A percentile compares a stretch with the other conserved stretches of the same genome.
These are phyloP conservation scores for Olyra latifolia DNA, from an alignment of 176 grass and related monocot genomes.

Conservation along the genomic window DNA sequence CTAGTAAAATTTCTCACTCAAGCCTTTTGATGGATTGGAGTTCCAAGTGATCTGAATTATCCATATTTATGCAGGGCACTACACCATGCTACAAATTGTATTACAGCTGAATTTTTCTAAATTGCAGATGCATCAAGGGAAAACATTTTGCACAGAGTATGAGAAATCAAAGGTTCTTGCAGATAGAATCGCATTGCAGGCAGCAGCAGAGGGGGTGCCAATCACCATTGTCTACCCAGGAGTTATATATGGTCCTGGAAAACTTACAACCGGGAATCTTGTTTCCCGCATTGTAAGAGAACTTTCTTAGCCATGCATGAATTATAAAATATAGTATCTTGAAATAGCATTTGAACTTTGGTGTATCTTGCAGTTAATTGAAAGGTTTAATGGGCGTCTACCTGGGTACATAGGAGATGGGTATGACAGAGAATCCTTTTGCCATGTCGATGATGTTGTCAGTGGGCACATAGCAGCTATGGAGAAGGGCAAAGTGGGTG, in stretches of 20 bases:
- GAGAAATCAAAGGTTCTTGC: constrained; percentile 90
- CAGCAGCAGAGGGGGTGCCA: constrained; percentile 66
- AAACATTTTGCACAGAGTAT: constrained; percentile 89
- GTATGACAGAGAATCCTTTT: constrained; percentile 71
- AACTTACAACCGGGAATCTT: constrained; percentile 84
- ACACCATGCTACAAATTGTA: neutral
- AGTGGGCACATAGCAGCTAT: constrained; percentile 84
- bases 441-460: constrained; percentile 87
- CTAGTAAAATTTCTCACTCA: neutral
- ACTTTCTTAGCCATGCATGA: constrained; percentile 22
- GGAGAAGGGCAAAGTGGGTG: constrained; percentile 68
- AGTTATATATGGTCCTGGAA: constrained; percentile 85
- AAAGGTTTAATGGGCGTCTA: constrained; percentile 85
- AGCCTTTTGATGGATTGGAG: neutral
- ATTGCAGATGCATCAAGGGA: constrained; percentile 72
- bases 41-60: neutral
- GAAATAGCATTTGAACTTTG: constrained; percentile 14
- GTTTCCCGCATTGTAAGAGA: constrained; percentile 72
- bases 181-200: constrained; percentile 78
- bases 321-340: neutral
- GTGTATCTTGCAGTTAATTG: constrained; percentile 71
- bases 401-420: constrained; percentile 89
- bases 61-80: neutral
- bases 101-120: constrained; percentile 12
- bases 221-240: constrained; percentile 84